phyloP scores from a whole-genome alignment of 257 asterid genomes.

The Nicotiana undulata region DNA sequence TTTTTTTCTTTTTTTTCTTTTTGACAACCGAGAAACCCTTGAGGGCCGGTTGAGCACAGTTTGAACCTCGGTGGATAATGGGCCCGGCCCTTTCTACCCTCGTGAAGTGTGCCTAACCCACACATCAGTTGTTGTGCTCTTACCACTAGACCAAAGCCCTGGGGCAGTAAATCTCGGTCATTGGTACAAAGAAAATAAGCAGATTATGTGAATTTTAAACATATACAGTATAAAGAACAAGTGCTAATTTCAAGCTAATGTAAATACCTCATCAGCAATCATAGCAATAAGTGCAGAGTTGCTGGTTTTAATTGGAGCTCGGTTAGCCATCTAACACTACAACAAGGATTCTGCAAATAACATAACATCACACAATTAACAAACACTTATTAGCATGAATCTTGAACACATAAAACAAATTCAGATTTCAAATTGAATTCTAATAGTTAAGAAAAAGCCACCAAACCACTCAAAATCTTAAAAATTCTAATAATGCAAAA shows the following conservation, averaged over 20 bases:
- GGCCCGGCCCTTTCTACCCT: too few relatives aligned
- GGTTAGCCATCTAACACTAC: constrained; percentile 57
- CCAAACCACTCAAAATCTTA: not conserved
- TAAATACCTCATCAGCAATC: constrained; percentile 91
- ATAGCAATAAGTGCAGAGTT: constrained; percentile 87
- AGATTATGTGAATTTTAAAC: not conserved
- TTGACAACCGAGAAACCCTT: too few relatives aligned
- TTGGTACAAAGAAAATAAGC: not conserved
- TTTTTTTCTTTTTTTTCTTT: too few relatives aligned
- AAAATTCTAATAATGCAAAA: not conserved
- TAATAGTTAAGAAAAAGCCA: not conserved
- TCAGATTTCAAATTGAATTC: not conserved
- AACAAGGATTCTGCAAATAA: not conserved
- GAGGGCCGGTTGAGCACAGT: too few relatives aligned
- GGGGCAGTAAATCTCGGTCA: too few relatives aligned
- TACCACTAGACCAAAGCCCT: too few relatives aligned
- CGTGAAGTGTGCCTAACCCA: too few relatives aligned
- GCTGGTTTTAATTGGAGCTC: constrained; percentile 64
- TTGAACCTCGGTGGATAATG: too few relatives aligned
- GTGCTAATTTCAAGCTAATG: not conserved
- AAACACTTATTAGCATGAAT: not conserved
- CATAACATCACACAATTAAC: not conserved
- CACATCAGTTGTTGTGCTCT: too few relatives aligned
- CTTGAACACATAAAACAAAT: not conserved
- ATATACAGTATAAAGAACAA: too few relatives aligned